These are phyloP conservation scores for Pouteria glomerata DNA, from an alignment of 148 eudicot species.

Conservation along the genomic window DNA sequence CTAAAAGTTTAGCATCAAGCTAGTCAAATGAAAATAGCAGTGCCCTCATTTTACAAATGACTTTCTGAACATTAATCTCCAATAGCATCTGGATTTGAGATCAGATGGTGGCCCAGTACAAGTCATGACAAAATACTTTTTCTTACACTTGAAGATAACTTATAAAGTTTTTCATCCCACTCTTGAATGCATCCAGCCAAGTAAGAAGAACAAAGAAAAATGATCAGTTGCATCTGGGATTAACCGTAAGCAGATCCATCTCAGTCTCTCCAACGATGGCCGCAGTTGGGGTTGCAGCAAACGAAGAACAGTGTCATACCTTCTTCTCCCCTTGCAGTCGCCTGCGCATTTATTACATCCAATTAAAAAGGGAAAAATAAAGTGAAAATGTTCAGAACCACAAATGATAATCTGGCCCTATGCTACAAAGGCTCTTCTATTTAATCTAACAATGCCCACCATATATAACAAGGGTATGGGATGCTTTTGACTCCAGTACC, in stretches of 20 bases:
- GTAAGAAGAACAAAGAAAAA: neutral
- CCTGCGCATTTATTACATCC: slow-evolving; percentile 31
- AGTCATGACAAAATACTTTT: neutral
- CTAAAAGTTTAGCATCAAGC: too few species aligned
- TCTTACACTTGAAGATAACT: neutral
- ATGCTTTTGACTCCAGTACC: too few species aligned
- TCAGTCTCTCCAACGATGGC: slow-evolving; percentile 83
- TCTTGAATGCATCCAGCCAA: neutral
- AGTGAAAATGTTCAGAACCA: neutral
- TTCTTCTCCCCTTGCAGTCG: slow-evolving; percentile 86
- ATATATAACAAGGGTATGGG: too few species aligned
- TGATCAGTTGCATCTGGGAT: neutral
- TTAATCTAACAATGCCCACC: too few species aligned
- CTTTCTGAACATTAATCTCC: neutral
- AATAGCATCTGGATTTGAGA: neutral
- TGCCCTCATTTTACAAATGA: too few species aligned
- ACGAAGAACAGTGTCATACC: slow-evolving; percentile 90
- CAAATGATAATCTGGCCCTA: neutral
- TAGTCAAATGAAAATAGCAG: neutral
- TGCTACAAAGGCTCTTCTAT: too few species aligned
- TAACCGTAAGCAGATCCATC: neutral
- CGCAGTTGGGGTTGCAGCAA: slow-evolving; percentile 90
- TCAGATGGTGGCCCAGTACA: neutral
- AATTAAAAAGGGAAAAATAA: neutral
- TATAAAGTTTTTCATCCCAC: neutral